Base-by-base conservation (phyloP, 805 yeast genomes). In the Candida krabiensis region DNA sequence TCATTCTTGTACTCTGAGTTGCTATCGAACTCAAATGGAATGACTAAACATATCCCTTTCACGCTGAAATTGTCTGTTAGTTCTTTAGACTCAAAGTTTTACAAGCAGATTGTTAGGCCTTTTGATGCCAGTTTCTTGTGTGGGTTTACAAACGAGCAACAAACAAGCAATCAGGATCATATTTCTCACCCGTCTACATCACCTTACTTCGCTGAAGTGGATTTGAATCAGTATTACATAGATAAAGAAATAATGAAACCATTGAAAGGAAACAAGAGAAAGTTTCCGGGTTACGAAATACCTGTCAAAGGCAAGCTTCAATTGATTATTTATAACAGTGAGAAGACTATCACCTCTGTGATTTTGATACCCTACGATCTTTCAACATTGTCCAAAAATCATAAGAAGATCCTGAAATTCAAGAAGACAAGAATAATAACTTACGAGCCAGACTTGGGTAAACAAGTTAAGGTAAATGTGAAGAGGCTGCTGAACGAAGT, bases 131-230 rank as follows among this genome's bases (percentile, higher is more conserved):
- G 42, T 1, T 63, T 45, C 35, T 30, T 51, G 36, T 34, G 31
- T 15, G 49, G 27, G 11, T 21, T 21, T 11, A 11, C 11, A 12
- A 21, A n/a, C n/a, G 11, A 7, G 18, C 8, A 9, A 15, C 29
- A 9, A 29, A 33, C 29, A 5, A 13, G 7, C 36, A 9, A 5
- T 12, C 7, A 12, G n/a, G 13, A 12, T n/a, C 35, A 15, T 8
- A 9, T 21, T 11, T 12, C n/a, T 12, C 36, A 11, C 14, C 13
- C n/a, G 11, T 18, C 19, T 4, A 9, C 31, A 3, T 52, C 62
- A 1, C 67, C 67, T 2, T 64, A 61, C 40, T 62, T 61, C 25
- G 61, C 63, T 2, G 53, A 50, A 6, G 46, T 63, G 7, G 60
- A 59, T 35, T 22, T 62, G 22, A 61, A 55, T 24, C 47, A 43